Evolutionary conservation across 495 filamentous ascomycete genomes (phyloP), one percentile per base, ranked within the genome.

Genomic region (Neurospora terricola): DNA sequence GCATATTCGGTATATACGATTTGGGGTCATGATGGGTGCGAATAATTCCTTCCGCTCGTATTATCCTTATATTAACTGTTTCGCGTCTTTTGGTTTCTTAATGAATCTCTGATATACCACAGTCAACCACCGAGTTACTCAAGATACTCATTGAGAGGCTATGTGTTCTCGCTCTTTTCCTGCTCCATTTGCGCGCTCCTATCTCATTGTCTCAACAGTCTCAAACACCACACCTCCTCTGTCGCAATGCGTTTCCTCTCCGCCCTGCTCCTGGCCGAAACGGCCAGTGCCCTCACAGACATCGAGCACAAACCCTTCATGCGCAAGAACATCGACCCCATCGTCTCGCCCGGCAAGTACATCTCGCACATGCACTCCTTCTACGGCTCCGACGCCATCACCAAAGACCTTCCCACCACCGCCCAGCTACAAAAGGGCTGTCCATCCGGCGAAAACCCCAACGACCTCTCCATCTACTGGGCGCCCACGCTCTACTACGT

Each of bases 341-440:
- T 81, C 48, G 78, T 82, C 48, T 76, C 72, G 27, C 79, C 80
- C 3, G 79, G 79, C 23, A 73, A 78, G 70, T 82, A 81, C 40
- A 39, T 77, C 42, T 81, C 79, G n/a, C 80, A 82, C 68, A 82
- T 82, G 80, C 79, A 81, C 72, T 80, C 79, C 0, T 82, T 82
- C 69, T 82, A 80, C 70, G 79, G 80, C 34, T 82, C 79, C 1
- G 80, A 82, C 72, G 72, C 72, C n/a, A 14, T 82, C 14, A 81
- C 77, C 37, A 81, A 78, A 34, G 76, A 78, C 72, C 69, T 82
- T 12, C 80, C 80, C 5, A 81, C 79, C 16, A 82, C 80, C 12
- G 79, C 72, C 0, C 68, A 82, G 43, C 75, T 82, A 5, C 80
- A 82, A 69, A 74, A 77, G 72, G 80, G 80, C 0, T 82, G 79